These are phyloP conservation scores for Vairimorpha ceranae DNA, from an alignment of 371 early-diverging fungal species.

Conservation along the genomic window DNA sequence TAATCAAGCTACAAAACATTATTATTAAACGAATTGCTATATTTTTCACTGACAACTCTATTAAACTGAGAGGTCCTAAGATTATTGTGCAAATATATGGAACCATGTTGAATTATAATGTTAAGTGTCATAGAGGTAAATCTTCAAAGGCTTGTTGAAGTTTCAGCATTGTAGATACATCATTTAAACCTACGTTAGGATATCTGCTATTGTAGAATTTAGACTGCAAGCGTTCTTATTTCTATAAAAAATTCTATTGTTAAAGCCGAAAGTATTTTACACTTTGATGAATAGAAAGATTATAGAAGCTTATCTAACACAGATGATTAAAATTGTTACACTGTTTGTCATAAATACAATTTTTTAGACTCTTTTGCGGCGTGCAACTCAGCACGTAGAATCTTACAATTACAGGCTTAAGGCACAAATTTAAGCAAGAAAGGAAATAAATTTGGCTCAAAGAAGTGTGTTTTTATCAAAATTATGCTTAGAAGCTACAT, in stretches of 20 bases:
- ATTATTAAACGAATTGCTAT: not conserved
- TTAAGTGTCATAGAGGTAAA: not conserved
- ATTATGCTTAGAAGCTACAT: no score
- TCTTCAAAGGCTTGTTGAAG: not conserved
- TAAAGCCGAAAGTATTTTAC: not conserved
- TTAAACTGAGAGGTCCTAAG: not conserved
- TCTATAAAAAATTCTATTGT: not conserved
- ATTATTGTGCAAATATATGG: not conserved
- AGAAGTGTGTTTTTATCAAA: not conserved
- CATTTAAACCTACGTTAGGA: not conserved
- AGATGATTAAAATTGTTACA: not conserved
- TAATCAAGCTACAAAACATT: not conserved
- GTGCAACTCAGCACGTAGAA: not conserved
- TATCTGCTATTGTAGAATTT: not conserved
- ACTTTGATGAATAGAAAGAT: not conserved
- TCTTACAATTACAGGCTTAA: not conserved
- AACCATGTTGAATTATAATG: not conserved
- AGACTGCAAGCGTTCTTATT: not conserved
- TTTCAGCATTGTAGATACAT: not conserved
- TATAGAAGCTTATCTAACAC: not conserved
- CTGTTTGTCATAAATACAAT: not conserved
- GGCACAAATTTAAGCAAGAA: not conserved
- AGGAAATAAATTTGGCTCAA: not conserved
- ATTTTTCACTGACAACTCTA: not conserved
- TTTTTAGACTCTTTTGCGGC: not conserved